Evolutionary conservation across 345 rosid species (phyloP).

Genomic region (Mallotus nudiflorus): DNA sequence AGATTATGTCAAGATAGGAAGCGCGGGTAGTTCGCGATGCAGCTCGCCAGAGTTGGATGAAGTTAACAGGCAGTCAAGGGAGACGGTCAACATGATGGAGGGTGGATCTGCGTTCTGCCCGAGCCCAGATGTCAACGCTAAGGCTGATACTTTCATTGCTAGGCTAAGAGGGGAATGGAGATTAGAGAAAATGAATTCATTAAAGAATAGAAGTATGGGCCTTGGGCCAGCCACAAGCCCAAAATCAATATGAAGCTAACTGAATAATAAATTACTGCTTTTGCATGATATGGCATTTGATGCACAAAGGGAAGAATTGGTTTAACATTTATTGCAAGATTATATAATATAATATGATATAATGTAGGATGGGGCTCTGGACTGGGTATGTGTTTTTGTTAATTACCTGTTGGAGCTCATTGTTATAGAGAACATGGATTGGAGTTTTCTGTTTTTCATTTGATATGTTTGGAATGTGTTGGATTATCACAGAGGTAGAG

Average conservation of each 20-base stretch:
- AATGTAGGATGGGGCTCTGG: constrained; percentile 7
- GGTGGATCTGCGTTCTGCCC: constrained; percentile 49
- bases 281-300: not conserved
- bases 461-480: not conserved
- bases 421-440: not conserved
- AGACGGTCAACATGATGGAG: constrained; percentile 30
- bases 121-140: constrained; percentile 81
- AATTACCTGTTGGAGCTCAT: constrained; percentile 2
- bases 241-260: not conserved
- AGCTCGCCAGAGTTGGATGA: constrained; percentile 60
- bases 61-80: constrained; percentile 24
- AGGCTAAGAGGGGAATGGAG: constrained; percentile 74
- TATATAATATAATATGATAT: not conserved
- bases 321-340: not conserved
- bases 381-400: constrained; percentile 14
- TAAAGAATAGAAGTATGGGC: constrained; percentile 41
- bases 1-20: constrained; percentile 53
- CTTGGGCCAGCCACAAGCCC: constrained; percentile 10
- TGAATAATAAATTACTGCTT: too few species aligned
- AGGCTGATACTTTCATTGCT: constrained; percentile 87
- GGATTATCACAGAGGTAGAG: too few species aligned
- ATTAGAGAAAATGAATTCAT: constrained; percentile 73
- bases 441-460: not conserved
- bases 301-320: too few species aligned
- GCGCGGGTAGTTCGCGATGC: constrained; percentile 60